Evolutionary conservation across 2,329 filamentous ascomycete species (phyloP), one percentile per base, ranked within the genome.

Genomic region (Rhytidhysteron rufulum): DNA sequence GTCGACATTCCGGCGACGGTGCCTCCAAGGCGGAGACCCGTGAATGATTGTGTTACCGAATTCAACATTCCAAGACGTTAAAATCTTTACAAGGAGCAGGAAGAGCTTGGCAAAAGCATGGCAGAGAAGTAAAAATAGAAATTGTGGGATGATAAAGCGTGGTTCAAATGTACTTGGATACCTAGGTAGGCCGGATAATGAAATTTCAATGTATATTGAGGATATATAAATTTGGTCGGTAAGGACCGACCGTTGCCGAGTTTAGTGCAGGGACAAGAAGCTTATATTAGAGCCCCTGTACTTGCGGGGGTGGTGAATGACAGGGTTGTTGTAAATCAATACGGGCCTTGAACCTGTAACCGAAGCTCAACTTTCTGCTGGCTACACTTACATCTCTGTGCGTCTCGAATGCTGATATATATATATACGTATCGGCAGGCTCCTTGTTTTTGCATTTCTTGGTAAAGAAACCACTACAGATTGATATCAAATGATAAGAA

Each of bases 181-280:
- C 55, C 56, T 54, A 51, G 42, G 42, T 41, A 49, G 37, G 42
- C 36, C 20, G 43, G 42, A 42, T 39, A 41, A 45, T 42, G 24
- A 44, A 40, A 51, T 55, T 53, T 61, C 49, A 58, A 50, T 41
- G 41, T 57, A 60, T 47, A 62, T 62, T 58, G 50, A 48, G 49
- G 53, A n/a, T n/a, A n/a, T n/a, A n/a, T 46, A 43, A 53, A 61
- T 53, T 61, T 59, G 43, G 48, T 48, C 51, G 51, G 49, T 40
- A 50, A 43, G 46, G 57, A 43, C 53, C 58, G 55, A 56, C 40
- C 43, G 41, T 42, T 34, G 25, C 38, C 45, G 48, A 49, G 49
- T 48, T 42, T 46, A 45, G 40, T 37, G 46, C 47, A 53, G 44
- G 46, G 40, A 40, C 33, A 32, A 39, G 31, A 39, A 45, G 46